phyloP scores from a whole-genome alignment of 202 grass and related monocot species.

The Zizania palustris region DNA sequence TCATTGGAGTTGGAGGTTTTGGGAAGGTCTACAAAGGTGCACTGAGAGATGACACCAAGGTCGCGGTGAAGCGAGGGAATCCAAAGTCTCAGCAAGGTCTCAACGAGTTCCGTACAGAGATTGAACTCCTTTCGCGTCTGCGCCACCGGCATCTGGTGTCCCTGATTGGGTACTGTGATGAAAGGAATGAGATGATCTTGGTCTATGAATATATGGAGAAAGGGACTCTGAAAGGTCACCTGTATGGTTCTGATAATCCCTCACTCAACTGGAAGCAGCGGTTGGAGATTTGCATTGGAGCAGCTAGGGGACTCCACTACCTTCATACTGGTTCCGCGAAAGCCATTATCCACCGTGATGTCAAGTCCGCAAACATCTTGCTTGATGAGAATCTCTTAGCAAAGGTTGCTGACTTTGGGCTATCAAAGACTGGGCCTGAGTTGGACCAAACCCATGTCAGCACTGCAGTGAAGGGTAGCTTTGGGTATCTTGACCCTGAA shows the following conservation, averaged over 20 bases:
- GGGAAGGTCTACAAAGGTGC: constrained; percentile 61
- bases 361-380: constrained; percentile 66
- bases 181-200: no score
- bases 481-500: constrained; percentile 66
- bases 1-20: constrained; percentile 58
- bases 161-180: no score
- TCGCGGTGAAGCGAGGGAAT: constrained; percentile 59
- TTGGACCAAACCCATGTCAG: constrained; percentile 63
- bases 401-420: constrained; percentile 60
- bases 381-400: constrained; percentile 58
- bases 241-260: constrained; percentile 52
- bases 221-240: constrained; percentile 37
- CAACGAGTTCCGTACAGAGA: constrained; percentile 58
- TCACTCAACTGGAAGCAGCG: constrained; percentile 55
- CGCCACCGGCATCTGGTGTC: constrained; percentile 44
- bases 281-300: constrained; percentile 59
- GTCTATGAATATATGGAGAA: no score
- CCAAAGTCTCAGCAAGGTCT: constrained; percentile 55
- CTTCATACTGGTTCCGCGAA: constrained; percentile 43
- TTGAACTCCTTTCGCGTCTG: constrained; percentile 52
- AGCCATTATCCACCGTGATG: constrained; percentile 64
- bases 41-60: constrained; percentile 41
- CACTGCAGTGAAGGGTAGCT: constrained; percentile 69
- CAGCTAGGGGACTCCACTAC: constrained; percentile 60
- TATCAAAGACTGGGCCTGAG: constrained; percentile 58